Evolutionary conservation across 306 rosid species (phyloP), one percentile per base, ranked within the genome.

Genomic region (Macrotyloma uniflorum): DNA sequence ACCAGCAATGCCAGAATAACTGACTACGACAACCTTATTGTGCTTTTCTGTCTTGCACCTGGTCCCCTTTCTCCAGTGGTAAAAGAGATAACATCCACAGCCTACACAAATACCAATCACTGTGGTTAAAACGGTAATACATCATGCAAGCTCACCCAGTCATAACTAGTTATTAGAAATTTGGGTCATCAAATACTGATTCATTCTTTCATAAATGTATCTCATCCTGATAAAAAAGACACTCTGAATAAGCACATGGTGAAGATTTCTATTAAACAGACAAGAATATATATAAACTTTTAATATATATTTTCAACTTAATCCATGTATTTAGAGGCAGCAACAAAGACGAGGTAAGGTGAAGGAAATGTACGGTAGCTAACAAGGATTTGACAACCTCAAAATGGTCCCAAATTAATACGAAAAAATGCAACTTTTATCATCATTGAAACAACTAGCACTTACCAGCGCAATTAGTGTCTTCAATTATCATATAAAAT

Each of bases 11-110:
- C 32, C 71, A 79, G 70, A 82, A 55, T 64, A 40, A 32, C 14
- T 75, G 74, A 71, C 83, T 63, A 14, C 30, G 55, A 70, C 72
- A 77, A 75, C 69, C 71, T 85, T 80, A 89, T 54, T 73, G 86
- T 19, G 63, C 77, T 78, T 92, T 94, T 70, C 59, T 79, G 64
- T 83, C 84, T 72, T 88, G 84, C 28, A 43, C 67, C 63, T 35
- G 77, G 79, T 86, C 85, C 67, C 58, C 66, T 30, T 85, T 77
- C 63, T 84, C 83, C 75, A 40, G 28, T 8, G 90, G 88, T 61
- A 92, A 84, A 53, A 87, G 80, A 54, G 92, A 89, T 84, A 94
- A 80, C 40, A 90, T 68, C 89, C 88, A 72, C 95, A 92, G 62
- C 91, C 98, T 94, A 72, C 83, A 78, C 38, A 75, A 72, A 76